A percentile compares a stretch with the other conserved stretches of the same genome.
Evolutionary conservation across 1,284 basidiomycete genomes (phyloP).

Genomic region (Ustilago shanxiensis): DNA sequence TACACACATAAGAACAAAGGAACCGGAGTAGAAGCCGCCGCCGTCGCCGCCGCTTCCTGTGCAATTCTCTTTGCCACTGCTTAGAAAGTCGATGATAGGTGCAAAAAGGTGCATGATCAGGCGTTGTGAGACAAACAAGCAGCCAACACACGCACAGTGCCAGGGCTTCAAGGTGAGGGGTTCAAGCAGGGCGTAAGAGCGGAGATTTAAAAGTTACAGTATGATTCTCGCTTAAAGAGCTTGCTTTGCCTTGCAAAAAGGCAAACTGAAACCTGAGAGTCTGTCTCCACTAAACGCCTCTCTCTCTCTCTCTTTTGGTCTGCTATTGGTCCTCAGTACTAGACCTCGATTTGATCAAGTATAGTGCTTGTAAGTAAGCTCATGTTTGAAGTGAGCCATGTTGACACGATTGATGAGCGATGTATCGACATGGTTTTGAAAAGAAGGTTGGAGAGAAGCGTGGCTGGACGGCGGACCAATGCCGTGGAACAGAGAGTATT

Average conservation of each 20-base stretch:
- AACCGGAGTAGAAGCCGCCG: not conserved
- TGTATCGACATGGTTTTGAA: not conserved
- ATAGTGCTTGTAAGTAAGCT: too few species aligned
- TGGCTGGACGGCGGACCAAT: not conserved
- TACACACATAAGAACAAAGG: not conserved
- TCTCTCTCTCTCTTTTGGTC: not conserved
- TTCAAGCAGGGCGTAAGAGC: slow-evolving; percentile 2
- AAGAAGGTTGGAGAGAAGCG: not conserved
- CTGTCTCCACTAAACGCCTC: not conserved
- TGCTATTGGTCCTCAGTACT: too few species aligned
- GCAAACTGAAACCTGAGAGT: slow-evolving; percentile 1
- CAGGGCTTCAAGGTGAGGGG: slow-evolving; percentile 7
- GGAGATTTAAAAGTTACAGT: slow-evolving; percentile 13
- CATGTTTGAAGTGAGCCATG: too few species aligned
- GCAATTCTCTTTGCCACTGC: too few species aligned
- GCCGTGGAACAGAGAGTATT: not conserved
- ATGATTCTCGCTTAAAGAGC: slow-evolving; percentile 13
- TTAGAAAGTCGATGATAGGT: too few species aligned
- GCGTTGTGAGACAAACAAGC: too few species aligned
- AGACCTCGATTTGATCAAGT: not conserved
- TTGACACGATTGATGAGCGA: not conserved
- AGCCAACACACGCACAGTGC: slow-evolving; percentile 2
- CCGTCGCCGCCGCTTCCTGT: too few species aligned
- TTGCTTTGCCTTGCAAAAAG: not conserved
- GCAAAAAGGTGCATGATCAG: not conserved